These are phyloP conservation scores for Fusarium xyrophilum DNA, from an alignment of 2,329 filamentous ascomycete species.

Conservation along the genomic window DNA sequence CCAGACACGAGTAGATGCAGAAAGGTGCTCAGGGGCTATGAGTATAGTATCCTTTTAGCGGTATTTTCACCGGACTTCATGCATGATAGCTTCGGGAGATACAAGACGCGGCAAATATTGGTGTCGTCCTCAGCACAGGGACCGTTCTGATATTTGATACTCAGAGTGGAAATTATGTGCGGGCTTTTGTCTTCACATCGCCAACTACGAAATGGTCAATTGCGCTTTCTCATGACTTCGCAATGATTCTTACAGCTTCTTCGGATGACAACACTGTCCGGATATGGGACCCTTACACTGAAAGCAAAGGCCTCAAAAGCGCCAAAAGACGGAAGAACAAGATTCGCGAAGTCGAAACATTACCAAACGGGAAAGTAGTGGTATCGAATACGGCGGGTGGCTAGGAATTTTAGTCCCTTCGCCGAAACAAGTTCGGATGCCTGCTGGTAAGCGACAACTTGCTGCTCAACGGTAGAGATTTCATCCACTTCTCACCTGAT, in stretches of 20 bases:
- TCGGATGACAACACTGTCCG: neutral
- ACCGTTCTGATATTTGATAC: neutral
- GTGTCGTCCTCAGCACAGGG: accelerated
- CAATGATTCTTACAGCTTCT: neutral
- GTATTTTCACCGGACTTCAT: too few species aligned
- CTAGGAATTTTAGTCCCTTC: accelerated
- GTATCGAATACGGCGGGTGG: accelerated
- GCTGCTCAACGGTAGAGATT: too few species aligned
- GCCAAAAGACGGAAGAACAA: accelerated
- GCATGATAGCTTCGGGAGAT: too few species aligned
- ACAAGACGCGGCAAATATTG: accelerated
- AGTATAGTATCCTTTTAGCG: too few species aligned
- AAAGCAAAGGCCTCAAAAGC: accelerated
- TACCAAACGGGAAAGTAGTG: neutral
- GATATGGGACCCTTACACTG: neutral
- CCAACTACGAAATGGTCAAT: accelerated
- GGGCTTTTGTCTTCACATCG: accelerated
- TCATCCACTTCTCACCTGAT: neutral
- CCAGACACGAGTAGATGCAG: too few species aligned
- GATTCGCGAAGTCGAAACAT: accelerated
- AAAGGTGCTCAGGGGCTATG: too few species aligned
- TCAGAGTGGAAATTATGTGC: accelerated
- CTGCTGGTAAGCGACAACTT: accelerated
- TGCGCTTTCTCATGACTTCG: neutral
- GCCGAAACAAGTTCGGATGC: neutral